Evolutionary conservation across 805 yeast genomes (phyloP), one percentile per base, ranked within the genome.

Genomic region (Monosporozyma aerobia): DNA sequence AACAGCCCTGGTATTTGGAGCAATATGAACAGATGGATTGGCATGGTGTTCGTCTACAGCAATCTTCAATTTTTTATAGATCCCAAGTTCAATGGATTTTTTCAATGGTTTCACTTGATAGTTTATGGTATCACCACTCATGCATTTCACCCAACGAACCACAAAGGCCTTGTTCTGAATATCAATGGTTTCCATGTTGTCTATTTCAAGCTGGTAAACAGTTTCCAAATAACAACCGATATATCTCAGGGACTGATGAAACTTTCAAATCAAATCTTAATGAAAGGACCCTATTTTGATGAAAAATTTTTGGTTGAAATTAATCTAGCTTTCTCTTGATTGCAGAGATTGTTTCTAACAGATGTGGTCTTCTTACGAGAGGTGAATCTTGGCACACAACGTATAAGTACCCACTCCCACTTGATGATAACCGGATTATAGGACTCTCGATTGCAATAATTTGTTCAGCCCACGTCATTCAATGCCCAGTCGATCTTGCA

Each of bases 121-220:
- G 56, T 79, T 79, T 45, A 92, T 78, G 19, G 75, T 67, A 32
- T 83, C 77, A 54, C 81, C 78, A 41, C 80, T 85, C 0, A 87
- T 85, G 6, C 87, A 86, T 56, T 82, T 79, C 51, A 90, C 82
- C 98, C 98, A 94, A 60, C 92, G 88, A 62, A 90, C 87, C 56
- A 90, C 80, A 63, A 87, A 92, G 53, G 94, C 85, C 67, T 88
- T 86, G 49, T 95, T 83, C 61, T 90, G 95, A 25, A 94, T 81
- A 69, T 92, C 97, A 48, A 94, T 78, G 2, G 90, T 83, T 69
- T 92, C 98, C 97, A 90, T 87, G 25, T 33, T 29, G 37, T 8
- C 27, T 23, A 25, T 27, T 33, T 33, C 32, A 27, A 13, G 11
- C n/a, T 23, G 46, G 6, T 40, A 27, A 5, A 27, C 7, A 27